Base-by-base conservation (phyloP, 2,329 filamentous ascomycete genomes). In the Sporothrix phasma region DNA sequence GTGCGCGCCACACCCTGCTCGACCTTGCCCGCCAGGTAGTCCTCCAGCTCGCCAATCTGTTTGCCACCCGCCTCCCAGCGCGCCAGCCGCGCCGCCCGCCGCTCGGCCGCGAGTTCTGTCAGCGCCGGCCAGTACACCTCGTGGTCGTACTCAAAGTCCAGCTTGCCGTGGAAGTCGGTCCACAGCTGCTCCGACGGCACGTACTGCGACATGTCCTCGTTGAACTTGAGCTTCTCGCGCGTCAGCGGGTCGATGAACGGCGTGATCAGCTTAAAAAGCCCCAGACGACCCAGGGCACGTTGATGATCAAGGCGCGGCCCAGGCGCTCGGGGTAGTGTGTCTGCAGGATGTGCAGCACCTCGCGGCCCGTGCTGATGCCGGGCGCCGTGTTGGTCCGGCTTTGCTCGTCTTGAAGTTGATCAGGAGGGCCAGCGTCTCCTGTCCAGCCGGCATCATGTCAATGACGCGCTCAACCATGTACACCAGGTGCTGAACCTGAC, bases 211-310 rank as follows among this genome's bases (percentile, higher is more conserved):
- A 96, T 87, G 73, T 95, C 89, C 75, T 96, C 92, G 79, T 97
- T 97, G 82, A 96, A 97, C 79, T 94, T 95, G 78, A 99, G 87
- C 81, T 99, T 99, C 72, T 94, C 87, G 65, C 89, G 86, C 10
- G 94, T 99, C 71, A 92, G 79, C 7, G 94, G 94, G 76, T 99
- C 94, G 77, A 99, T 96, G 77, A 99, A 97, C 45, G 93, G 92
- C 4, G 86, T 92, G 76, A 99, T 92, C 71, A 97, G 79, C 77
- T 96, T 97, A 82, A 97, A 82, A 99, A 99, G 60, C 89, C 89
- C 75, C 85, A 88, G 66, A 97, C 90, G 68, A 96, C 83, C 86
- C 90, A 97, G 0, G 93, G 93, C 58, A 96, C 90, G 69, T 97
- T 95, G 69, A 92, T 89, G 67, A 97, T 90, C 70, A 97, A 81